phyloP scores from a whole-genome alignment of 1,284 basidiomycete species.

The Athelia sp. region DNA sequence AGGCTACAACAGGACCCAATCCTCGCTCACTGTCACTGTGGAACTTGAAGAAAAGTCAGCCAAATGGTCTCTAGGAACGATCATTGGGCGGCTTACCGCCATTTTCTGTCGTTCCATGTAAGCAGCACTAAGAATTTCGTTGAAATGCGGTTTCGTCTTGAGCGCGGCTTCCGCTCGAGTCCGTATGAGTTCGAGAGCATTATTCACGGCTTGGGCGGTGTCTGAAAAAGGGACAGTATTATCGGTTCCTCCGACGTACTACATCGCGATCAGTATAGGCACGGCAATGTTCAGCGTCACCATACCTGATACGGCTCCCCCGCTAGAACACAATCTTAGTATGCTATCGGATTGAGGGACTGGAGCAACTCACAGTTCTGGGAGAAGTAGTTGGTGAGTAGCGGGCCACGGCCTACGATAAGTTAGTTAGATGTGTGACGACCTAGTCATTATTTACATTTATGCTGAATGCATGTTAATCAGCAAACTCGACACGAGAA shows the following conservation, averaged over 20 bases:
- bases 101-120: constrained; percentile 81
- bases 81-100: constrained; percentile 51
- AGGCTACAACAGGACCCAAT: constrained; percentile 65
- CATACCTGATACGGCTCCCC: constrained; percentile 68
- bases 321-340: constrained; percentile 31
- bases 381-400: constrained; percentile 77
- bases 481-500: constrained; percentile 1
- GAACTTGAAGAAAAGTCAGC: constrained; percentile 41
- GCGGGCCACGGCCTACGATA: constrained; percentile 51
- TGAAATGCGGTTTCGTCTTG: constrained; percentile 40
- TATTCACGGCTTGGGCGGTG: constrained; percentile 51
- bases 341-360: background rate
- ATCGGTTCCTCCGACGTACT: constrained; percentile 73
- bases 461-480: constrained; percentile 41
- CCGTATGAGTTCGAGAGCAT: constrained; percentile 55
- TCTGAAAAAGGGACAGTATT: constrained; percentile 60
- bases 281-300: background rate
- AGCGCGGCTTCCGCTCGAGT: constrained; percentile 41
- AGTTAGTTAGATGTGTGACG: constrained; percentile 5
- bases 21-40: constrained; percentile 74
- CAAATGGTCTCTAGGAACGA: background rate
- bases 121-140: constrained; percentile 73
- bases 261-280: background rate
- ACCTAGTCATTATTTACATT: constrained; percentile 36
- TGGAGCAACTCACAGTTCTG: constrained; percentile 60